phyloP scores from a whole-genome alignment of 345 rosid genomes.

The Pelargonium nanum region DNA sequence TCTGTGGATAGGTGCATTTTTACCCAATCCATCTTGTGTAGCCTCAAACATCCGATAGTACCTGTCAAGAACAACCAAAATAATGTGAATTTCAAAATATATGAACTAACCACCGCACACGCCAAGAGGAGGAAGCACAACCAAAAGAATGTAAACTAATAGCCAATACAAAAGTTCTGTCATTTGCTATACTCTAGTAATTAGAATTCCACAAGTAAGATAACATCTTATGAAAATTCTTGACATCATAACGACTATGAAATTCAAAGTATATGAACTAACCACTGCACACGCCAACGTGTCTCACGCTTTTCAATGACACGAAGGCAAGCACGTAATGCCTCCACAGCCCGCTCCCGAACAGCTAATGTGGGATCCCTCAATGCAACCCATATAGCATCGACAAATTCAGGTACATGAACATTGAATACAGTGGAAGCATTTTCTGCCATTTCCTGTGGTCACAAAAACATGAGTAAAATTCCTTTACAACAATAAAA shows the following conservation, averaged over 20 bases:
- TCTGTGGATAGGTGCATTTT: constrained; percentile 90
- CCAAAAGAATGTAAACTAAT: too few species aligned
- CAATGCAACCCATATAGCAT: constrained; percentile 96
- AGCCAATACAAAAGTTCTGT: neutral
- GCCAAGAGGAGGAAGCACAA: too few species aligned
- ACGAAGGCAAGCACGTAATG: constrained; percentile 96
- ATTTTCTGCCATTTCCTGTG: constrained; percentile 97
- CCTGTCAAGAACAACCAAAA: constrained; percentile 26
- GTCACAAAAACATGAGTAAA: neutral
- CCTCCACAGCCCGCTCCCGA: constrained; percentile 93
- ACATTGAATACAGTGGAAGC: constrained; percentile 98
- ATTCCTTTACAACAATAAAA: neutral
- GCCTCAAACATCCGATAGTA: constrained; percentile 98
- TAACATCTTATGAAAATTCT: neutral
- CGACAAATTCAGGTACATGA: constrained; percentile 91
- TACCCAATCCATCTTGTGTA: constrained; percentile 94
- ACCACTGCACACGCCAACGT: constrained; percentile 99
- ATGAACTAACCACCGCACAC: too few species aligned
- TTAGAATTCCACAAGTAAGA: neutral
- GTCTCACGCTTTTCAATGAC: constrained; percentile 99
- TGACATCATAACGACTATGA: neutral
- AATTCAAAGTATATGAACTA: constrained; percentile 17
- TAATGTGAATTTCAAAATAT: too few species aligned
- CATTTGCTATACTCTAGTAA: neutral
- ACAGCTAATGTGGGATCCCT: constrained; percentile 87